Percentiles rank a stretch among this genome's conserved stretches.
These are phyloP conservation scores for Iberis pinnata DNA, from an alignment of 345 rosid species.

Conservation along the genomic window DNA sequence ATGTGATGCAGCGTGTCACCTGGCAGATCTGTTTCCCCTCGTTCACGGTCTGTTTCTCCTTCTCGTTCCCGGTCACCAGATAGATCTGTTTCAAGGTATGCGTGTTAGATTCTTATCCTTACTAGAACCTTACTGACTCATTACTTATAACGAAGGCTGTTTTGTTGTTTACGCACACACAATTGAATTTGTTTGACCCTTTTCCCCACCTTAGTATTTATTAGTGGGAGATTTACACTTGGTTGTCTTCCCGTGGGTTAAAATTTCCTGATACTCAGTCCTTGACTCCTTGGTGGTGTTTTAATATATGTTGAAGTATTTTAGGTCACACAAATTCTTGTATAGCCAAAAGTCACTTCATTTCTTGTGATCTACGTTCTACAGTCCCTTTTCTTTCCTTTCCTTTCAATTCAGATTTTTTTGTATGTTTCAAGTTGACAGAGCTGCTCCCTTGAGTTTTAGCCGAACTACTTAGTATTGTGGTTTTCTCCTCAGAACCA, in stretches of 20 bases:
- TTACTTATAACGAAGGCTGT: neutral
- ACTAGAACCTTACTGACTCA: neutral
- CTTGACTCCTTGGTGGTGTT: neutral
- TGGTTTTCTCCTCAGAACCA: conserved; percentile 1
- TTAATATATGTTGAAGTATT: neutral
- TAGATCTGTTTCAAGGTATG: conserved; percentile 52
- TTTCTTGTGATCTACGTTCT: too few relatives aligned
- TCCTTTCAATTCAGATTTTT: too few relatives aligned
- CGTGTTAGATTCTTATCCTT: neutral
- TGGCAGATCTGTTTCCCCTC: conserved; percentile 47
- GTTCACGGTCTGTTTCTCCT: conserved; percentile 36
- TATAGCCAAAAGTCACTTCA: too few relatives aligned
- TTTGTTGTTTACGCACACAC: too few relatives aligned
- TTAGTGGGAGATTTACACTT: neutral
- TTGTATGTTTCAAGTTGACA: neutral
- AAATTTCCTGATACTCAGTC: too few relatives aligned
- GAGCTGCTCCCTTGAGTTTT: too few relatives aligned
- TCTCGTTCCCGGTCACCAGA: conserved; percentile 42
- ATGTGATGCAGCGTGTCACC: conserved; percentile 44
- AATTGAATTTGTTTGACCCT: too few relatives aligned
- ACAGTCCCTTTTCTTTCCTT: too few relatives aligned
- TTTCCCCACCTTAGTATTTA: neutral
- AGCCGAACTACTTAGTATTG: neutral
- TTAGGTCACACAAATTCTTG: neutral
- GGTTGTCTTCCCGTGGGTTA: neutral